Base-by-base conservation (phyloP, 495 filamentous ascomycete genomes). In the Annulohypoxylon stygium region DNA sequence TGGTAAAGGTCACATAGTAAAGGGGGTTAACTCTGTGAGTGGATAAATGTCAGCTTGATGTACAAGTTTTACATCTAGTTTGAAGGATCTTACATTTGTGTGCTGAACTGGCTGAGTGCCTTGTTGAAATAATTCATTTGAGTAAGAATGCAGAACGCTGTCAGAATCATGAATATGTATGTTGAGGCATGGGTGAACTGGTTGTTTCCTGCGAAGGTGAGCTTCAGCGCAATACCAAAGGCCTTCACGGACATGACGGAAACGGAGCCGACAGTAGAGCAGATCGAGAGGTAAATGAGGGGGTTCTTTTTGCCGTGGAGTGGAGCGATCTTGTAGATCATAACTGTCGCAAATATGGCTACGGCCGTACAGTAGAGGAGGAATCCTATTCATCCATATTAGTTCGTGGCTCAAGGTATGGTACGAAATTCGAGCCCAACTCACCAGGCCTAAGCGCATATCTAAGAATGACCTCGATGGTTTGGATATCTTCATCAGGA, bases 111-210 rank as follows among this genome's bases (percentile, higher is more conserved):
- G 81, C 93, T 97, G 72, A 99, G 85, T 33, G 96, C 96, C 81
- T 99, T 99, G 86, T 99, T 99, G 81, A 99, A 97, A 81, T 98
- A 99, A 82, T 98, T 98, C 97, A 99, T 97, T 83, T 99, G 96
- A 18, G 94, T 97, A 58, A 98, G 81, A 79, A 98, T 98, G 83
- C 96, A 98, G 69, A 97, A 93, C 2, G 84, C 87, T 0, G 93
- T 94, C 43, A 98, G 90, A 75, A 99, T 98, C 76, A 92, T 90
- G 78, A 99, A 99, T 53, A 98, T 95, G 77, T 98, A 99, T 54
- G 96, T 99, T 53, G 93, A 97, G 0, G 96, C 91, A 75, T 97
- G 92, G 3, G 87, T 89, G 77, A 99, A 97, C 80, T 99, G 96
- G 83, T 99, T 99, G 76, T 96, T 90, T 33, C 95, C 95, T 16